phyloP scores from a whole-genome alignment of 2,329 filamentous ascomycete genomes.

The Aspergillus unguis region DNA sequence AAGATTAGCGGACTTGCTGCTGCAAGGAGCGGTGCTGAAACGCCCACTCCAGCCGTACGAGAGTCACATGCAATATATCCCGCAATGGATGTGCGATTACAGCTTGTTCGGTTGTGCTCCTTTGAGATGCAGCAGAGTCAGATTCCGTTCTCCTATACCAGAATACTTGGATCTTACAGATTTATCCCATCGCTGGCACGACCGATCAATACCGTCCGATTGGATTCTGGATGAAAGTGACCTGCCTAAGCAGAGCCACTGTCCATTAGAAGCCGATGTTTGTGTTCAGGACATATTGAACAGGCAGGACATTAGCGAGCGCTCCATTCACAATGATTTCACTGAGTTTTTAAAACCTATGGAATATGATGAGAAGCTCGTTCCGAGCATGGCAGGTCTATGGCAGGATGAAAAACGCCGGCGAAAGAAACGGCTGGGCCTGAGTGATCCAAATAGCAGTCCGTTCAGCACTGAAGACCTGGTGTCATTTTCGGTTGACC shows the following conservation, averaged over 20 bases:
- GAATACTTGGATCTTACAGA: constrained; percentile 61
- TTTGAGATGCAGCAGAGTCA: constrained; percentile 67
- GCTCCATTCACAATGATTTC: constrained; percentile 85
- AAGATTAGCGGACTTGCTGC: constrained; percentile 79
- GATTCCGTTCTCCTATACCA: constrained; percentile 74
- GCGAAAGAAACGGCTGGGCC: constrained; percentile 68
- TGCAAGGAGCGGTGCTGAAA: constrained; percentile 84
- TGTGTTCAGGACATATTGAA: constrained; percentile 87
- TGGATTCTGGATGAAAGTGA: constrained; percentile 60
- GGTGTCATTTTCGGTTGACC: constrained; percentile 83
- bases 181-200: constrained; percentile 73
- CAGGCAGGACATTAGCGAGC: constrained; percentile 67
- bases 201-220: constrained; percentile 61
- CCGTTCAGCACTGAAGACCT: constrained; percentile 79
- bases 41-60: constrained; percentile 86
- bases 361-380: constrained; percentile 69
- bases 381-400: constrained; percentile 88
- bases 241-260: constrained; percentile 79
- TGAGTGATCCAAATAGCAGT: constrained; percentile 62
- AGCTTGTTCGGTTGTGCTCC: constrained; percentile 94
- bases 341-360: constrained; percentile 66
- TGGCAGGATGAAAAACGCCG: constrained; percentile 88
- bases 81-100: constrained; percentile 98
- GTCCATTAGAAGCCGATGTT: constrained; percentile 84
- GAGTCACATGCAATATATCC: constrained; percentile 83